Conservation (phyloP, 345 rosid genomes). For the Euphorbia tirucalli region DNA sequence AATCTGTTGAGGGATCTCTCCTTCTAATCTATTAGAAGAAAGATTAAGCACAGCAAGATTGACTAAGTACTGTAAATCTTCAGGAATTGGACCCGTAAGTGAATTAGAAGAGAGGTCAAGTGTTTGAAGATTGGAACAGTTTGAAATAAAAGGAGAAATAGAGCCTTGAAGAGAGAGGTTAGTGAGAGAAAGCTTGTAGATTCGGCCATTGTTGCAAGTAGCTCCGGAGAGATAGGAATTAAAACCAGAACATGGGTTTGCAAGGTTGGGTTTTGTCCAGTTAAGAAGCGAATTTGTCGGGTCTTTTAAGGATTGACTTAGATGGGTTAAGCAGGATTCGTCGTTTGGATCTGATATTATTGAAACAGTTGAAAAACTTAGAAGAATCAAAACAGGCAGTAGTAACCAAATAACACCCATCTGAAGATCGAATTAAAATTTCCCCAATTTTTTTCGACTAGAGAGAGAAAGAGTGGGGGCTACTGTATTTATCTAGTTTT, state of each 20-base stretch:
- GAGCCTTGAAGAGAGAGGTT: conserved; percentile 74
- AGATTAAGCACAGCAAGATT: conserved; percentile 91
- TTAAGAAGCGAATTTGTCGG: conserved; percentile 63
- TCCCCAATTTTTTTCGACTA: not conserved
- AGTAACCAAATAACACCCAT: conserved; percentile 27
- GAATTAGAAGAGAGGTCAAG: conserved; percentile 88
- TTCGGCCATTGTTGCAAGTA: conserved; percentile 87
- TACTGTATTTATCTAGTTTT: conserved; percentile 15
- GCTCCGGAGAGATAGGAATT: conserved; percentile 68
- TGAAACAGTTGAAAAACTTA: conserved; percentile 33
- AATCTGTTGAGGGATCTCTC: conserved; percentile 74
- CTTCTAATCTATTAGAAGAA: conserved; percentile 72
- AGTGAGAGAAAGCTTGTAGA: conserved; percentile 85
- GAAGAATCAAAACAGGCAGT: conserved; percentile 31
- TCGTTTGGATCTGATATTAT: conserved; percentile 57
- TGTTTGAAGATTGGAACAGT: conserved; percentile 86
- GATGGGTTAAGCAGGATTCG: conserved; percentile 58
- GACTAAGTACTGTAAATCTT: conserved; percentile 63
- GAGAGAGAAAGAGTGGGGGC: conserved; percentile 12
- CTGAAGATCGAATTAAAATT: not conserved
- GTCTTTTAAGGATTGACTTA: conserved; percentile 54
- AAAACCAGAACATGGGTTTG: conserved; percentile 71
- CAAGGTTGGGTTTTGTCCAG: conserved; percentile 70
- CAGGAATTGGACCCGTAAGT: conserved; percentile 70
- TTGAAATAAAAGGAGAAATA: conserved; percentile 71